Percentiles rank a stretch among this genome's conserved stretches.
Evolutionary conservation across 176 grass and related monocot species (phyloP).

Genomic region (Dendrocalamus sinicus): DNA sequence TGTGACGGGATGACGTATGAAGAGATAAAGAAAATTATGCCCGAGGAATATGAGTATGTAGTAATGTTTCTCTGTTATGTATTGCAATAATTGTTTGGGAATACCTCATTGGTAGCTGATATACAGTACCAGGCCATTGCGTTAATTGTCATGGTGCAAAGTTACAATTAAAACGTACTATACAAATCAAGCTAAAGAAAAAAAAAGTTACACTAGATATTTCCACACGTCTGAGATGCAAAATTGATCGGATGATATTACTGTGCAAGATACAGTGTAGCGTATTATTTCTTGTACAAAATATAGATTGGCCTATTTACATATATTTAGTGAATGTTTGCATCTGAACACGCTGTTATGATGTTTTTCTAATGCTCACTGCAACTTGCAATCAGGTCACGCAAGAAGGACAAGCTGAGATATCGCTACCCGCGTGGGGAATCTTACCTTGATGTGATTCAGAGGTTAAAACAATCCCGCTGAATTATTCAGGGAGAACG

Average conservation of each 20-base stretch:
- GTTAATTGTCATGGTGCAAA: not conserved
- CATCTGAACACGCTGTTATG: not conserved
- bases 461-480: conserved; percentile 63
- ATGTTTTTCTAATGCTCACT: conserved; percentile 33
- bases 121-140: not conserved
- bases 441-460: conserved; percentile 97
- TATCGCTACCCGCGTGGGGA: conserved; percentile 97
- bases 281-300: not conserved
- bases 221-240: not conserved
- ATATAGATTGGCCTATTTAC: not conserved
- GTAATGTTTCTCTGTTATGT: conserved; percentile 29
- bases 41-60: conserved; percentile 92
- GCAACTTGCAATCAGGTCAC: conserved; percentile 67
- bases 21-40: conserved; percentile 98
- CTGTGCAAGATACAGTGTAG: not conserved
- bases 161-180: not conserved
- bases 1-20: conserved; percentile 99
- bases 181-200: conserved; percentile 7
- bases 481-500: conserved; percentile 4
- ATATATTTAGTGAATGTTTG: conserved; percentile 11
- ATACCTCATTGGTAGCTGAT: not conserved
- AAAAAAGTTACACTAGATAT: not conserved
- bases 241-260: not conserved
- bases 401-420: conserved; percentile 95
- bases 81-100: conserved; percentile 27